Conservation (phyloP, 768 basidiomycete genomes). For the Boletus sp. region DNA sequence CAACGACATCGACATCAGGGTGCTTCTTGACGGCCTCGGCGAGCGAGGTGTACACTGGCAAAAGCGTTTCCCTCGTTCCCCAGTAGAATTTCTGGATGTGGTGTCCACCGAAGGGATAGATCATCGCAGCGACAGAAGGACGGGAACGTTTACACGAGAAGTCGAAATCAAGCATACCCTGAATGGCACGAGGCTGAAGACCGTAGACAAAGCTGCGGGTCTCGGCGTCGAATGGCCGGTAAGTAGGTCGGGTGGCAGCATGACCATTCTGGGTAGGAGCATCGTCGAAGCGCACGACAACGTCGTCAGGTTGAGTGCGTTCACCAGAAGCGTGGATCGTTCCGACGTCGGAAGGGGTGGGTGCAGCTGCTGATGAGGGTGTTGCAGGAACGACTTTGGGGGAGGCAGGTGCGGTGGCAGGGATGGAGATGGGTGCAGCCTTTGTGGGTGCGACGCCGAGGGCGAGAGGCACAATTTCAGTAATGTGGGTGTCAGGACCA, state of each 20-base stretch:
- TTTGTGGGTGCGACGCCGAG: conserved; percentile 61
- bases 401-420: conserved; percentile 48
- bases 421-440: conserved; percentile 35
- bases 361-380: conserved; percentile 37
- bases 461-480: conserved; percentile 97
- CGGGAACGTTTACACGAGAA: conserved; percentile 91
- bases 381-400: conserved; percentile 26
- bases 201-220: conserved; percentile 99
- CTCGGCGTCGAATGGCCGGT: conserved; percentile 86
- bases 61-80: conserved; percentile 98
- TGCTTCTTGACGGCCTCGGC: conserved; percentile 93
- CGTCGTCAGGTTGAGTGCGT: conserved; percentile 82
- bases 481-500: conserved; percentile 98
- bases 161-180: conserved; percentile 99
- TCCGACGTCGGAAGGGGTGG: conserved; percentile 53
- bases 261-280: conserved; percentile 30
- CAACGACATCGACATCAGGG: conserved; percentile 93
- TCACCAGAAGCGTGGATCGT: conserved; percentile 74
- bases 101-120: conserved; percentile 99
- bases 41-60: conserved; percentile 94
- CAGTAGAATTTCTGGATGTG: conserved; percentile 99
- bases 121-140: conserved; percentile 97
- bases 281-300: conserved; percentile 85
- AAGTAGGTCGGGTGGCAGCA: conserved; percentile 61
- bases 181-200: conserved; percentile 98